Evolutionary conservation across 2,329 filamentous ascomycete species (phyloP).

Genomic region (Aspergillus niger): DNA sequence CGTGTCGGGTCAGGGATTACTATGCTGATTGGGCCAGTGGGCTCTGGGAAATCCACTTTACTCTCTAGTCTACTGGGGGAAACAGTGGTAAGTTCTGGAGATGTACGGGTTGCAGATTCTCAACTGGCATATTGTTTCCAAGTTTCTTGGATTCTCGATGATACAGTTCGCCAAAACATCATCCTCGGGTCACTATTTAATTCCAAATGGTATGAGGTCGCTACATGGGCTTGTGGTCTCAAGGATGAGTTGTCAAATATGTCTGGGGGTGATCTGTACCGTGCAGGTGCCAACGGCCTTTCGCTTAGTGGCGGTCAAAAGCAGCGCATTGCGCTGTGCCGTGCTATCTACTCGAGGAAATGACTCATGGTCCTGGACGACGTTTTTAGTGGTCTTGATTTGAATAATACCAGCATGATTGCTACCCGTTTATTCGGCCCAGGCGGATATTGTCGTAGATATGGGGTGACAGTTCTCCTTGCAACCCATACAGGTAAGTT

Average conservation of each 20-base stretch:
- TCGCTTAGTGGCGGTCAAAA: constrained; percentile 52
- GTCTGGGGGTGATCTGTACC: constrained; percentile 35
- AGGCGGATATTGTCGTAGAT: neutral
- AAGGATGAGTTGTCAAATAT: constrained; percentile 32
- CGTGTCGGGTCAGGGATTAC: constrained; percentile 14
- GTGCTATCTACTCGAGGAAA: constrained; percentile 5
- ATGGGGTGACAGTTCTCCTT: neutral
- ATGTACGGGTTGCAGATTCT: neutral
- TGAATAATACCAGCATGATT: neutral
- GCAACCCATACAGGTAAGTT: constrained; percentile 6
- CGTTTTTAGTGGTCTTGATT: constrained; percentile 5
- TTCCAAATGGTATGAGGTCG: constrained; percentile 31
- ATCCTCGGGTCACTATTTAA: constrained; percentile 26
- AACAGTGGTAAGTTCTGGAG: constrained; percentile 10
- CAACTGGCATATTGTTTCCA: constrained; percentile 26
- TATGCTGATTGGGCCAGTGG: constrained; percentile 45
- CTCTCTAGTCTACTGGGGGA: constrained; percentile 38
- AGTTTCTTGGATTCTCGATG: constrained; percentile 23
- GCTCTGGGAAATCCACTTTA: constrained; percentile 50
- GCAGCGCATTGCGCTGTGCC: constrained; percentile 37
- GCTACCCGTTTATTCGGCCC: neutral
- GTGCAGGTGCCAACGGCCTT: constrained; percentile 46
- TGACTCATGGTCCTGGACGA: neutral
- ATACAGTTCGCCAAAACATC: constrained; percentile 29
- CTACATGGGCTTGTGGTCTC: constrained; percentile 29